These are phyloP conservation scores for Fusarium pseudocircinatum DNA, from an alignment of 2,329 filamentous ascomycete genomes.

Conservation along the genomic window DNA sequence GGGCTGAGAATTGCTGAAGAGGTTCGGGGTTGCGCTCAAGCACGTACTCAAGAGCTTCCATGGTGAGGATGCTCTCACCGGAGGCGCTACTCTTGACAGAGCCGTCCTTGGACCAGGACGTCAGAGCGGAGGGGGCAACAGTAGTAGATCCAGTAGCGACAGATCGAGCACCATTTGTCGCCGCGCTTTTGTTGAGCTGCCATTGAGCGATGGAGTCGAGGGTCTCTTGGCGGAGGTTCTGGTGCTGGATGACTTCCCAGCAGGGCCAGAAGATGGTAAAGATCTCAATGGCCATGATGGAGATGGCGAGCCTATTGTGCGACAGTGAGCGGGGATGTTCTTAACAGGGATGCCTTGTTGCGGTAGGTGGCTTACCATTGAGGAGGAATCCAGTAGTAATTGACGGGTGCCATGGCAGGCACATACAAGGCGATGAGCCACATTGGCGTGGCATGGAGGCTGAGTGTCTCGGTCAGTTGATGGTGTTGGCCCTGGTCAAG, in stretches of 20 bases:
- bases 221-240: slow-evolving; percentile 57
- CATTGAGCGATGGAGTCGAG: slow-evolving; percentile 60
- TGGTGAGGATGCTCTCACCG: slow-evolving; percentile 51
- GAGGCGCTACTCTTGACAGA: slow-evolving; percentile 47
- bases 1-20: slow-evolving; percentile 71
- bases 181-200: slow-evolving; percentile 54
- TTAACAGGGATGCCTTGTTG: not conserved
- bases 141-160: slow-evolving; percentile 48
- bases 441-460: slow-evolving; percentile 72
- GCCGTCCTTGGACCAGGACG: slow-evolving; percentile 48
- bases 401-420: slow-evolving; percentile 61
- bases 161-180: slow-evolving; percentile 46
- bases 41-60: slow-evolving; percentile 60
- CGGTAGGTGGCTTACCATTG: slow-evolving; percentile 62
- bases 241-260: slow-evolving; percentile 62
- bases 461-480: slow-evolving; percentile 42
- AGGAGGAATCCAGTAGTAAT: slow-evolving; percentile 66
- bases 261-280: slow-evolving; percentile 72
- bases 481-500: not conserved
- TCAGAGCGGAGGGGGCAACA: slow-evolving; percentile 48
- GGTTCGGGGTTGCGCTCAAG: slow-evolving; percentile 67
- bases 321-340: not conserved
- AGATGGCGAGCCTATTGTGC: slow-evolving; percentile 62
- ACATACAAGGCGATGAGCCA: slow-evolving; percentile 70
- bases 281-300: slow-evolving; percentile 70